phyloP scores from a whole-genome alignment of 2,329 filamentous ascomycete genomes.

The Dothiorella sarmentorum region DNA sequence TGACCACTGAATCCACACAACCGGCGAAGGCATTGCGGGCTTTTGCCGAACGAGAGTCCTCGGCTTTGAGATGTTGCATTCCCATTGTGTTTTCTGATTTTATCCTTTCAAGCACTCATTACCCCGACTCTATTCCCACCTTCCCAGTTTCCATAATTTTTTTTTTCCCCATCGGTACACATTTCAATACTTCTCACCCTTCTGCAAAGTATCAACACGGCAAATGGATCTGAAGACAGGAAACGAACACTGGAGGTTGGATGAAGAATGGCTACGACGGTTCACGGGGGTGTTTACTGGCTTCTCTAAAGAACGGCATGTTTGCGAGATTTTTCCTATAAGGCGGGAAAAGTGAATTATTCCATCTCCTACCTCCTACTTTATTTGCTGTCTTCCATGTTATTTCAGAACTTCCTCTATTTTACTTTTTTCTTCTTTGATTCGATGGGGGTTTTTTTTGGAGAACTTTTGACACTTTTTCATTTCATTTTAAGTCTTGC shows the following conservation, averaged over 20 bases:
- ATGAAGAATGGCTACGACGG: background rate
- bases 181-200: background rate
- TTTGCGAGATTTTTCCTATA: background rate
- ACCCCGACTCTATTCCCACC: background rate
- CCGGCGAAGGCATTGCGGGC: conserved; percentile 1
- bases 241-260: conserved; percentile 4
- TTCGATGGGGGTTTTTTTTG: background rate
- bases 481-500: background rate
- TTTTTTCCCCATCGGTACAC: conserved; percentile 3
- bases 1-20: background rate
- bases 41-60: background rate
- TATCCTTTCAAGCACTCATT: background rate
- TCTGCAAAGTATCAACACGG: background rate
- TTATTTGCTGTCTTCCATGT: background rate
- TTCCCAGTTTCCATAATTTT: background rate
- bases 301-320: conserved; percentile 2
- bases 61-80: background rate
- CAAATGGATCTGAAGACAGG: background rate
- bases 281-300: conserved; percentile 11
- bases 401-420: background rate
- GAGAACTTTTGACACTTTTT: background rate
- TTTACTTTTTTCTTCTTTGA: background rate
- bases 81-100: background rate
- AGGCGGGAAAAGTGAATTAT: conserved; percentile 7
- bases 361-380: background rate